A percentile compares a stretch with the other conserved stretches of the same genome.
Evolutionary conservation across 2,329 filamentous ascomycete species (phyloP).

Genomic region (Lithohypha guttulata): DNA sequence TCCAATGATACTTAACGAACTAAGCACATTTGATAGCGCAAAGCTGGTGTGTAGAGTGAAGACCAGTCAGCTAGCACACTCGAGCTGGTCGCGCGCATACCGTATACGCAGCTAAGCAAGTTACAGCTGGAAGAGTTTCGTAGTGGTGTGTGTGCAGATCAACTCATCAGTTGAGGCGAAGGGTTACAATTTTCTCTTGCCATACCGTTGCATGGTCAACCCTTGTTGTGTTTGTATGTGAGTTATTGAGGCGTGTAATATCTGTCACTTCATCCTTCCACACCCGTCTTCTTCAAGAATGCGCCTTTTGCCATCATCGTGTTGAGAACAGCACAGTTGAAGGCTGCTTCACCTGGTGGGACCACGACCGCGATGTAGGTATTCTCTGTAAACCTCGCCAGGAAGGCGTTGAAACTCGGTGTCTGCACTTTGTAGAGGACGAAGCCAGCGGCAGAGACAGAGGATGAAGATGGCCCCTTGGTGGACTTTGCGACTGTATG

Average conservation of each 20-base stretch:
- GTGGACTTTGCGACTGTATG: slow-evolving; percentile 49
- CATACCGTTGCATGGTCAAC: too few species aligned
- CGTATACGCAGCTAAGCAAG: too few species aligned
- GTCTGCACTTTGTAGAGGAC: slow-evolving; percentile 40
- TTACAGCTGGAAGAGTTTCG: too few species aligned
- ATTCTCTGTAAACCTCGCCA: slow-evolving; percentile 92
- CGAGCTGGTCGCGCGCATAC: too few species aligned
- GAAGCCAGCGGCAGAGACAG: slow-evolving; percentile 33
- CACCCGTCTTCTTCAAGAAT: slow-evolving; percentile 47
- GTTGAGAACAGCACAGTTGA: slow-evolving; percentile 84
- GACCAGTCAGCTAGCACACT: too few species aligned
- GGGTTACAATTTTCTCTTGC: too few species aligned
- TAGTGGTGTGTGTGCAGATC: too few species aligned
- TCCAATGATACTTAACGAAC: too few species aligned
- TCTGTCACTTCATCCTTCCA: slow-evolving; percentile 17
- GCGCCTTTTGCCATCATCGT: slow-evolving; percentile 75
- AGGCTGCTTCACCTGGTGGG: slow-evolving; percentile 79
- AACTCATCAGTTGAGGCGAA: too few species aligned
- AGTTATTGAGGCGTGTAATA: too few species aligned
- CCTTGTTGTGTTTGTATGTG: neutral
- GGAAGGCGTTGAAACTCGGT: slow-evolving; percentile 77
- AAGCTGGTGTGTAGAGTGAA: too few species aligned
- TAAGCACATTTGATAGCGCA: too few species aligned
- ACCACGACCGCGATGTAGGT: slow-evolving; percentile 91
- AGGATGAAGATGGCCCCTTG: slow-evolving; percentile 26